Base-by-base conservation (phyloP, 176 grass and related monocot species). In the Triticum dicoccoides region DNA sequence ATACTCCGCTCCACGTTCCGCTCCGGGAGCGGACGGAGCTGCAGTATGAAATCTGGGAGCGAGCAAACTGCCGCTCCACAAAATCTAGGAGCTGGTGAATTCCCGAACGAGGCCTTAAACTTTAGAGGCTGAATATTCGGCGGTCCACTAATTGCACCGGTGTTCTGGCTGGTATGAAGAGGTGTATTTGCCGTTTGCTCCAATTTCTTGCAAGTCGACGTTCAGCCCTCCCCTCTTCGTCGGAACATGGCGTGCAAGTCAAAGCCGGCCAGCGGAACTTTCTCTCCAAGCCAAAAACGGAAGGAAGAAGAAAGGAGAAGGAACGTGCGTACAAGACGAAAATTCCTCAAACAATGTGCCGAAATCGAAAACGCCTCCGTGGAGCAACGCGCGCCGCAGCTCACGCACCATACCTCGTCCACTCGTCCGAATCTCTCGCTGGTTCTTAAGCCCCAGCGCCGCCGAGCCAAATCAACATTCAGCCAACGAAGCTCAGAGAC, bases 351-450 rank as follows among this genome's bases (percentile, higher is more conserved):
- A 20, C 0, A 52, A 54, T 21, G 47, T 12, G 74, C 47, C 15
- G 32, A 65, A 3, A 67, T 49, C 58, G 27, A 45, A 58, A 30
- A 68, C 35, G 85, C 75, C 49, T 67, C 64, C 91, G 74, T 96
- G 89, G 91, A 88, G 77, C 89, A 86, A 86, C 84, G 63, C 69
- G 83, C 59, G 84, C 94, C 91, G 85, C 91, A 77, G 58, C 42
- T 85, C 61, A 2, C 2, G 0, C 23, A 21, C 30, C 25, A 18
- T 20, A 21, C 80, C 78, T 74, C 87, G 68, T 72, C 94, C 94
- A 86, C 94, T 80, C 82, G 61, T 81, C 70, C 38, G 71, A 85
- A 52, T 30, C 58, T n/a, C 76, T 34, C 59, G 29, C 70, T 56
- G 2, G 66, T 88, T 95, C 67, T 84, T 88, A 76, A 9, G 24